Evolutionary conservation across 2,329 filamentous ascomycete species (phyloP).

Genomic region (Huntiella moniliformis): DNA sequence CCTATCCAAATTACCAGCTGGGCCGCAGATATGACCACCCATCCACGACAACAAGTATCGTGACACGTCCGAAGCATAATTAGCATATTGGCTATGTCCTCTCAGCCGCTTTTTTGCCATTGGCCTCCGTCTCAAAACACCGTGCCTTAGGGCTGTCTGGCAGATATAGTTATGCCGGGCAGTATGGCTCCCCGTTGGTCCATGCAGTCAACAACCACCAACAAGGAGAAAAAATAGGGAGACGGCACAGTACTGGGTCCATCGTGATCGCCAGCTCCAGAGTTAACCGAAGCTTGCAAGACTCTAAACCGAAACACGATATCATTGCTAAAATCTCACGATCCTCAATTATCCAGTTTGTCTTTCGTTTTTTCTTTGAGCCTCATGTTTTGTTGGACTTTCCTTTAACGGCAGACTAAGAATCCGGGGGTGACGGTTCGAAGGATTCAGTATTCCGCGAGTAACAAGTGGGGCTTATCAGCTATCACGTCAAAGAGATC

Average conservation of each 20-base stretch:
- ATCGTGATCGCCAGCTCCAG: slow-evolving; percentile 2
- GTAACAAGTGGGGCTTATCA: background rate
- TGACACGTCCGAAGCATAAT: no score
- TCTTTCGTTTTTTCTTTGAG: no score
- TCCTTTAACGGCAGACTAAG: no score
- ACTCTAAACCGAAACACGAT: background rate
- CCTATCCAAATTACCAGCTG: no score
- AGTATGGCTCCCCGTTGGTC: background rate
- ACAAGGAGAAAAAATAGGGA: background rate
- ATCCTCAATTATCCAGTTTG: background rate
- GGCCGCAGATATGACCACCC: no score
- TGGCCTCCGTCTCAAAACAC: background rate
- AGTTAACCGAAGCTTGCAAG: background rate
- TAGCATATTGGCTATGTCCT: no score
- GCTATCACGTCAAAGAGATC: background rate
- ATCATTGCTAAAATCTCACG: background rate
- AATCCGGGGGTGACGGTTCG: no score
- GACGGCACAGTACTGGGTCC: slow-evolving; percentile 2
- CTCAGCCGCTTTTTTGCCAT: background rate
- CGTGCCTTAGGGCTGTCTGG: slow-evolving; percentile 1
- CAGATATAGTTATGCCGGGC: background rate
- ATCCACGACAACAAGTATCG: no score
- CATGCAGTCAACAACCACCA: no score
- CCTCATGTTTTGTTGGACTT: background rate
- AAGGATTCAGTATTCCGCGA: no score